Evolutionary conservation across 805 yeast genomes (phyloP), one percentile per base, ranked within the genome.

Genomic region (Candida endomychidarum): DNA sequence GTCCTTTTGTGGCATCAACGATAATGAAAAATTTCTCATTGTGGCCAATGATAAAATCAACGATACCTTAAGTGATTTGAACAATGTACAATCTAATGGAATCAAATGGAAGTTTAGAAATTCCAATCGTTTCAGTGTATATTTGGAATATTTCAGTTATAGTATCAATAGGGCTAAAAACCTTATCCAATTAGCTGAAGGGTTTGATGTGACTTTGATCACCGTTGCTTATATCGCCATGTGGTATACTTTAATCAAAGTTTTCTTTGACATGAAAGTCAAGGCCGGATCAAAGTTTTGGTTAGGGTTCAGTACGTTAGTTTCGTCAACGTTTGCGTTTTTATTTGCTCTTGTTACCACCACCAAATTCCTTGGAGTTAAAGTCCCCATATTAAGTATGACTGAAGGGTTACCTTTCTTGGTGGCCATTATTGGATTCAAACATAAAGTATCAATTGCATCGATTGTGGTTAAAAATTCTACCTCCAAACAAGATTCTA

Each of bases 391-490:
- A 40, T 67, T 86, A 40, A 79, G 86, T 40, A 70, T 91, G 49
- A 78, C 89, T 42, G 97, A 91, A 65, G 97, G 97, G 23, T 65
- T 91, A 33, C 99, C 99, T 16, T 91, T 91, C 62, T 75, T 91
- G 55, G 95, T 91, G 16, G 88, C 95, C 15, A 82, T 88, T 4
- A 79, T 91, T 56, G 99, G 98, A 2, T 91, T 91, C 64, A 89
- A 87, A 58, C 85, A 86, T 59, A 88, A 90, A 54, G 77, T 87
- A 14, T 70, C 78, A 9, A 73, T 89, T 47, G 83, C 96, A 1
- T 65, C 75, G 15, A 75, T 77, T 33, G 81, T 83, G 17, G 54
- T 77, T 51, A 60, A 64, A 27, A 67, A 74, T 19, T 57, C 72
- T 11, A 54, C 54, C 47, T 57, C 53, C 51, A 57, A 70, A 43